A percentile compares a stretch with the other conserved stretches of the same genome.
phyloP scores from a whole-genome alignment of 2,329 filamentous ascomycete genomes.

The Aspergillus sp. region DNA sequence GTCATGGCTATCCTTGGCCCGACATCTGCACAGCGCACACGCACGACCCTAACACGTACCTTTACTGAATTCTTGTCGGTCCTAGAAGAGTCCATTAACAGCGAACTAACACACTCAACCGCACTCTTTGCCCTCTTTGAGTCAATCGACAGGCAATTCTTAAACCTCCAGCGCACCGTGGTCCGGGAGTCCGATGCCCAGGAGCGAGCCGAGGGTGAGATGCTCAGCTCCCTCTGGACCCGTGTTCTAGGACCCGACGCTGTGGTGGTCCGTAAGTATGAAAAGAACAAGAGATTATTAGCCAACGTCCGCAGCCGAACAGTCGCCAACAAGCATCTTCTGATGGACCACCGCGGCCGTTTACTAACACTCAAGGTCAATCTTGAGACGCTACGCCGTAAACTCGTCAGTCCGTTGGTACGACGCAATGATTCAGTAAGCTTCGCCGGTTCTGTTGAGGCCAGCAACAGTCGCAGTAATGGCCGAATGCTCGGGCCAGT shows the following conservation, averaged over 20 bases:
- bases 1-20: conserved; percentile 72
- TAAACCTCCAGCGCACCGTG: conserved; percentile 79
- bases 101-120: conserved; percentile 74
- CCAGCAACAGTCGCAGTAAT: conserved; percentile 16
- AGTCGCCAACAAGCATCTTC: conserved; percentile 77
- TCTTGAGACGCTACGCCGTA: conserved; percentile 76
- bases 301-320: conserved; percentile 75
- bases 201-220: conserved; percentile 73
- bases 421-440: conserved; percentile 55
- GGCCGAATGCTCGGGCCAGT: conserved; percentile 58
- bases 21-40: conserved; percentile 75
- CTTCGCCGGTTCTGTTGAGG: conserved; percentile 26
- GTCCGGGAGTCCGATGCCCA: conserved; percentile 78
- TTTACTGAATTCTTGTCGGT: conserved; percentile 84
- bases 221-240: conserved; percentile 81
- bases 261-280: conserved; percentile 76
- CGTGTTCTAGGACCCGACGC: conserved; percentile 74
- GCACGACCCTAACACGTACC: conserved; percentile 74
- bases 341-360: conserved; percentile 81
- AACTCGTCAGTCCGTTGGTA: conserved; percentile 79
- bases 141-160: conserved; percentile 82
- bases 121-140: conserved; percentile 87
- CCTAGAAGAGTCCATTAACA: conserved; percentile 82
- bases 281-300: conserved; percentile 79
- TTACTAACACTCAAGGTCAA: conserved; percentile 80